phyloP scores from a whole-genome alignment of 1,139 yeast species.

The Yamadazyma conglobata region DNA sequence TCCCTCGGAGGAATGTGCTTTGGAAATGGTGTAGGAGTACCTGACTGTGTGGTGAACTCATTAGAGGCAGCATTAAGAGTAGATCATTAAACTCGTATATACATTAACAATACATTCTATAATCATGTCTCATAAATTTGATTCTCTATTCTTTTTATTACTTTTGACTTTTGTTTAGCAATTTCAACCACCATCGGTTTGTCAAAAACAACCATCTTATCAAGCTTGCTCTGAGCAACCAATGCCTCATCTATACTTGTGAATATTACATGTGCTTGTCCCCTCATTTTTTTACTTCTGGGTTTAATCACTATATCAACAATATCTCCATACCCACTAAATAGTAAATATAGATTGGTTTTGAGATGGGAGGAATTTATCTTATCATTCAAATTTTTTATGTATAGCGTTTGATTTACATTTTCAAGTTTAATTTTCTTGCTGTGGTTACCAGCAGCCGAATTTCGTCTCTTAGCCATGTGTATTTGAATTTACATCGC shows the following conservation, averaged over 20 bases:
- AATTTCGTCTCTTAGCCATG: no score
- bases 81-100: constrained; percentile 5
- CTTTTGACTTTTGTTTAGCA: constrained; percentile 8
- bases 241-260: constrained; percentile 49
- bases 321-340: constrained; percentile 67
- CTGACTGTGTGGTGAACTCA: constrained; percentile 74
- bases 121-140: neutral
- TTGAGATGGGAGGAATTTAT: constrained; percentile 45
- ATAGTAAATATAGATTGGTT: constrained; percentile 56
- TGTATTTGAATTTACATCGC: no score
- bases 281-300: constrained; percentile 48
- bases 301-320: constrained; percentile 48
- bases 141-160: constrained; percentile 7
- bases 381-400: constrained; percentile 66
- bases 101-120: neutral
- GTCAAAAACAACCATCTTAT: constrained; percentile 52
- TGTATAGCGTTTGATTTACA: constrained; percentile 50
- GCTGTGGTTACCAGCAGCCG: no score
- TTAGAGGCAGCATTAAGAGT: constrained; percentile 51
- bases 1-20: constrained; percentile 80
- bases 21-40: constrained; percentile 84
- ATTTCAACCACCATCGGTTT: constrained; percentile 36
- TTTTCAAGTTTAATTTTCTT: constrained; percentile 8
- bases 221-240: constrained; percentile 48
- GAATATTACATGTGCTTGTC: constrained; percentile 74